phyloP scores from a whole-genome alignment of 805 yeast species.

The Kodamaea jinghongensis region DNA sequence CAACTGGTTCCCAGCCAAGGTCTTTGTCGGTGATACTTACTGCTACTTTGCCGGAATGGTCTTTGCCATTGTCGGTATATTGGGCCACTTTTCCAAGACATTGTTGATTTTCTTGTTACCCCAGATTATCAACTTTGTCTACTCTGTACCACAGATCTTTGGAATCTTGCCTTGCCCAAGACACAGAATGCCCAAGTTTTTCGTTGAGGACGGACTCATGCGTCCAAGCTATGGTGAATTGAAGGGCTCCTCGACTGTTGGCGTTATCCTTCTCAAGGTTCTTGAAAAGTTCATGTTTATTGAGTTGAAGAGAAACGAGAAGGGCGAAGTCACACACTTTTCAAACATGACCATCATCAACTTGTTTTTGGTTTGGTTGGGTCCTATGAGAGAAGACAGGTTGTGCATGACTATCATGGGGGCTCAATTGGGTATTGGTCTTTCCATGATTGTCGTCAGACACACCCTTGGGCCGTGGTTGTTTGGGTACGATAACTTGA shows the following conservation, averaged over 20 bases:
- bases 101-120: slow-evolving; percentile 82
- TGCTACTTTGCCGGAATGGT: slow-evolving; percentile 99
- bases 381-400: slow-evolving; percentile 84
- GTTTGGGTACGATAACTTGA: slow-evolving; percentile 84
- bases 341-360: slow-evolving; percentile 90
- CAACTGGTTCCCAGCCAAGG: slow-evolving; percentile 90
- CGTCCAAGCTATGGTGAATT: slow-evolving; percentile 54
- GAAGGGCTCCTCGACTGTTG: slow-evolving; percentile 24
- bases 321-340: slow-evolving; percentile 38
- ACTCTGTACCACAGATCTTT: slow-evolving; percentile 90
- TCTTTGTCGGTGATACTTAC: slow-evolving; percentile 96
- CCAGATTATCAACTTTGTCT: slow-evolving; percentile 85
- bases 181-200: slow-evolving; percentile 84
- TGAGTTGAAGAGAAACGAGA: slow-evolving; percentile 22
- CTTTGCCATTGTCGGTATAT: slow-evolving; percentile 92
- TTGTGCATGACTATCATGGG: slow-evolving; percentile 60
- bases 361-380: slow-evolving; percentile 76
- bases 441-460: slow-evolving; percentile 64
- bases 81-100: slow-evolving; percentile 96
- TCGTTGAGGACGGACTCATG: slow-evolving; percentile 64
- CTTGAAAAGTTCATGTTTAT: slow-evolving; percentile 53
- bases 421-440: slow-evolving; percentile 65
- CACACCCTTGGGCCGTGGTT: slow-evolving; percentile 83
- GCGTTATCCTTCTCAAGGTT: slow-evolving; percentile 34
- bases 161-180: slow-evolving; percentile 90